These are phyloP conservation scores for Neofusicoccum sp. DNA, from an alignment of 2,329 filamentous ascomycete genomes.

Conservation along the genomic window DNA sequence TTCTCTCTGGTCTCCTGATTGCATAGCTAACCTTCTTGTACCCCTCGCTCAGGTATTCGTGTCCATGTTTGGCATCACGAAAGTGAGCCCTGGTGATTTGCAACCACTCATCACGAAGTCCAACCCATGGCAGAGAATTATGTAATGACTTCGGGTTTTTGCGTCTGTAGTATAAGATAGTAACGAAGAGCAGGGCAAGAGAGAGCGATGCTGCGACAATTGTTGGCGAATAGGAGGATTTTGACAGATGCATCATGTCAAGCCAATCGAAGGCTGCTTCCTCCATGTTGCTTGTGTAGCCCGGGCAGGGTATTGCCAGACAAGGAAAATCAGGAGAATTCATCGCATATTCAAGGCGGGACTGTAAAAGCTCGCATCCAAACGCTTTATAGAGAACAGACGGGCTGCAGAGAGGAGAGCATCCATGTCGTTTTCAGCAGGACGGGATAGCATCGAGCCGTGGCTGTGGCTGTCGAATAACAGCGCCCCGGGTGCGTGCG, in stretches of 20 bases:
- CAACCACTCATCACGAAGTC: conserved; percentile 4
- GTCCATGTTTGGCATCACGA: not conserved
- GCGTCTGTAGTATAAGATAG: not conserved
- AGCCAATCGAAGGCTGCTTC: not conserved
- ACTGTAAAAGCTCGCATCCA: too few species aligned
- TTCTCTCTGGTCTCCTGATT: too few species aligned
- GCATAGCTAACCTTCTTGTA: conserved; percentile 12
- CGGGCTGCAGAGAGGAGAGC: too few species aligned
- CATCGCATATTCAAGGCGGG: not conserved
- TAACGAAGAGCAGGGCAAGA: not conserved
- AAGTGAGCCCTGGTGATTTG: conserved; percentile 8
- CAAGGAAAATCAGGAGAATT: not conserved
- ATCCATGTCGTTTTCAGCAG: too few species aligned
- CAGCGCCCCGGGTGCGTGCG: too few species aligned
- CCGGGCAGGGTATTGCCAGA: not conserved
- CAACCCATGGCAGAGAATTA: conserved; percentile 4
- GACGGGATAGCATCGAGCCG: too few species aligned
- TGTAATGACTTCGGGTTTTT: not conserved
- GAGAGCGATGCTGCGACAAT: not conserved
- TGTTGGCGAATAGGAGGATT: too few species aligned
- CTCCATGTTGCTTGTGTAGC: not conserved
- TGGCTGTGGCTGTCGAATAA: too few species aligned
- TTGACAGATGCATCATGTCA: too few species aligned
- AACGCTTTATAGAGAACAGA: too few species aligned
- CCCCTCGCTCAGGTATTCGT: conserved; percentile 9